phyloP scores from a whole-genome alignment of 2,329 filamentous ascomycete species.

The Aureobasidium sp. region DNA sequence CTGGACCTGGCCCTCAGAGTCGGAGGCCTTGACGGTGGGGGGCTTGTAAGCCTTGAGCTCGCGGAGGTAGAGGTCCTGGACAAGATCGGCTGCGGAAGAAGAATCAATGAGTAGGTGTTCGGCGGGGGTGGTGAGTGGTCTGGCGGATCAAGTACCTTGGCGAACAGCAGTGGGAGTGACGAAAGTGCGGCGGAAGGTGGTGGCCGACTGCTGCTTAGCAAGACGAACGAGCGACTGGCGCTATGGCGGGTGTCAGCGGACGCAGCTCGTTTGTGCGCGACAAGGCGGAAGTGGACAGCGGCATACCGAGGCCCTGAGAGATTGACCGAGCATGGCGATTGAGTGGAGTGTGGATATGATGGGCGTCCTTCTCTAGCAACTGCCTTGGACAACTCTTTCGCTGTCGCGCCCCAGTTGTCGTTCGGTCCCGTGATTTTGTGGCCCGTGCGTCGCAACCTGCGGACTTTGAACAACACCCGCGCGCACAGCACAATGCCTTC shows the following conservation, averaged over 20 bases:
- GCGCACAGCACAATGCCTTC: background rate
- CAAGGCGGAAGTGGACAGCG: conserved; percentile 1
- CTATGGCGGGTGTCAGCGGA: conserved; percentile 35
- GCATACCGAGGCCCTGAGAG: conserved; percentile 54
- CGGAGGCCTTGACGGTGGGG: conserved; percentile 71
- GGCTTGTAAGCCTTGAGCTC: conserved; percentile 96
- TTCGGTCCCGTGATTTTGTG: background rate
- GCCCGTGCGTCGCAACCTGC: background rate
- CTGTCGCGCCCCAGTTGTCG: background rate
- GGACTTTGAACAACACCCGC: background rate
- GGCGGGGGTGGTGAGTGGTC: background rate
- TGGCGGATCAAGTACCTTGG: conserved; percentile 46
- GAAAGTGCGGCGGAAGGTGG: conserved; percentile 55
- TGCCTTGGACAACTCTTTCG: conserved; percentile 5
- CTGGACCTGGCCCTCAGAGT: conserved; percentile 85
- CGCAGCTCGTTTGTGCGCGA: background rate
- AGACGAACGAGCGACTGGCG: conserved; percentile 56
- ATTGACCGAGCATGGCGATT: conserved; percentile 52
- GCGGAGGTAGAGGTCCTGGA: conserved; percentile 95
- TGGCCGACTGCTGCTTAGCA: conserved; percentile 49
- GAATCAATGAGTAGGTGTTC: conserved; percentile 12
- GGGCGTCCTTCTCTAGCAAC: background rate
- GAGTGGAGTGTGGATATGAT: conserved; percentile 10
- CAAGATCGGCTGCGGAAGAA: conserved; percentile 70
- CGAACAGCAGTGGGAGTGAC: conserved; percentile 54